Evolutionary conservation across 495 filamentous ascomycete species (phyloP), one percentile per base, ranked within the genome.

Genomic region (Acidiella bohemica): DNA sequence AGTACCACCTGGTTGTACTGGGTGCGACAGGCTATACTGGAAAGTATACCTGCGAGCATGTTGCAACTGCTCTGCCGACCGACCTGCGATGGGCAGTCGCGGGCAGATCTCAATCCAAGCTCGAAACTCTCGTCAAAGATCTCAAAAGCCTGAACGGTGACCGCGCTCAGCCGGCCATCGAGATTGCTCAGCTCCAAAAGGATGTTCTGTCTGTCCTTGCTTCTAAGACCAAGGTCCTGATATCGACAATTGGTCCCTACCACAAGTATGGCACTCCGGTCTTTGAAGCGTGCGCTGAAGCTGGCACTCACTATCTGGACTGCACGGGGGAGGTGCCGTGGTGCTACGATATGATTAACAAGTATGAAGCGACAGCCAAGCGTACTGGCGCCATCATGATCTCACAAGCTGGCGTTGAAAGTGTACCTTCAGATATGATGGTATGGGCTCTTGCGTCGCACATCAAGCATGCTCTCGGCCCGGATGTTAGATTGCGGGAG

Each of bases 21-120:
- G 88, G 88, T 14, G 85, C 85, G 10, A 73, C 73, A 49, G 88
- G 88, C 16, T 93, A 93, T 60, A 96, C 88, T 0, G 88, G 88
- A 9, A 76, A 75, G 49, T 63, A 80, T 20, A 77, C 73, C 25
- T 80, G 78, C 29, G 76, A 93, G 56, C 71, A 90, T 55, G 83
- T 94, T 44, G 67, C 78, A 28, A 70, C 70, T 27, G 60, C 73
- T 40, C 69, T 83, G 2, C 84, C 88, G 1, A 88, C 83, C 6
- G 65, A 80, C 55, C 57, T 93, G 18, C 86, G 75, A 65, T 96
- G 88, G 88, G 88, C 86, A 18, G 64, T 94, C 33, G 84, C 86
- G 8, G 88, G 88, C 13, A 79, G 88, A 20, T 87, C 83, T 6
- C 60, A 64, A 18, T 55, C 62, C 31, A 95, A 92, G 57, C 68